Base-by-base conservation (phyloP, 257 asterid genomes). In the Solanum sitiens region DNA sequence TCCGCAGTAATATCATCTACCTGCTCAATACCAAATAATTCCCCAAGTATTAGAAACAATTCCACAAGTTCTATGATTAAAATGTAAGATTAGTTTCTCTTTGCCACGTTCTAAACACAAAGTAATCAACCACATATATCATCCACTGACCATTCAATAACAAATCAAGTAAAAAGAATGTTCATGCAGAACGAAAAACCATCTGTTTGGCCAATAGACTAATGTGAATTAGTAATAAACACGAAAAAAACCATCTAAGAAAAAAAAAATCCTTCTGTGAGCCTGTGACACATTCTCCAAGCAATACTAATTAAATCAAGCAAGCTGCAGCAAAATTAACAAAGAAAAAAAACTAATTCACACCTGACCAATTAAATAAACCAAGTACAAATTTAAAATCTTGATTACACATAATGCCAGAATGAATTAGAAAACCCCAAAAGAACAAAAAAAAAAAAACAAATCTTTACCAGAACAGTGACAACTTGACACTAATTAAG, bases 1-100 rank as follows among this genome's bases (percentile, higher is more conserved):
- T 96, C 99, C 0, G 99, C 99, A 4, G 99, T 92, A 82, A 68
- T 68, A 79, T 96, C 99, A 86, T 97, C 99, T 86, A 97, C 87
- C 99, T 97, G 98, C 63, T 68, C 91, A 91, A 45, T 87, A 76
- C 15, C 59, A 73, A 73, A 45, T 30, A 73, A 7, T 53, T 86
- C 53, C 53, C 79, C 47, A 71, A 23, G 45, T 73, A 30, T 85
- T 68, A 85, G 83, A 25, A 40, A 33, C 76, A 85, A 27, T 68
- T 47, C 21, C 12, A 21, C 68, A 32, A 32, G 27, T 53, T 82
- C 71, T 82, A 32, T 3, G 47, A 82, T 82, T 82, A 45, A 82
- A 82, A 18, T 11, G 50, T 11, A 82, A 30, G 71, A 32, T 32
- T 35, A 35, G 7, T 82, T 82, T 21, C 45, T 30, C 70, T 30